These are phyloP conservation scores for Ustilago shanxiensis DNA, from an alignment of 1,284 basidiomycete species.

Conservation along the genomic window DNA sequence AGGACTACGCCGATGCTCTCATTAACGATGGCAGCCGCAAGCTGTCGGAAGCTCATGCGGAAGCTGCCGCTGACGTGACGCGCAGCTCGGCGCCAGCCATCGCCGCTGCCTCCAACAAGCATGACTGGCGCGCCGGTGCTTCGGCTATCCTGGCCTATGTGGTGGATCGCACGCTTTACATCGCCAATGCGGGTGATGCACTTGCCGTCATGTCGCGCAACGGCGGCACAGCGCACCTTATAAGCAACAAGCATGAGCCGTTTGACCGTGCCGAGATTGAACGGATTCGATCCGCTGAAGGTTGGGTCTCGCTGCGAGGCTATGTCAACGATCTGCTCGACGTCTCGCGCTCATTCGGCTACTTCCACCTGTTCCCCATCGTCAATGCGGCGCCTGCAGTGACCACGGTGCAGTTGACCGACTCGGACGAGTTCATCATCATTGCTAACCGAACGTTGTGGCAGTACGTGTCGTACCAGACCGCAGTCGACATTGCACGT, in stretches of 20 bases:
- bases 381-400: slow-evolving; percentile 91
- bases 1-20: slow-evolving; percentile 64
- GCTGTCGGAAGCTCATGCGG: slow-evolving; percentile 50
- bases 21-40: slow-evolving; percentile 61
- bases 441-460: slow-evolving; percentile 92
- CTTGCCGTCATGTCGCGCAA: slow-evolving; percentile 86
- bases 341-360: slow-evolving; percentile 92
- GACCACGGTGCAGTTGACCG: slow-evolving; percentile 78
- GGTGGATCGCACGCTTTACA: slow-evolving; percentile 82
- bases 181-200: slow-evolving; percentile 90
- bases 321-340: slow-evolving; percentile 92
- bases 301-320: slow-evolving; percentile 95
- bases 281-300: slow-evolving; percentile 90
- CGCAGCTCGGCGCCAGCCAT: slow-evolving; percentile 51
- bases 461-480: slow-evolving; percentile 94
- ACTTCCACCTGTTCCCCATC: slow-evolving; percentile 89
- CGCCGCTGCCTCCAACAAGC: slow-evolving; percentile 54
- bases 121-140: slow-evolving; percentile 72
- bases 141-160: slow-evolving; percentile 90
- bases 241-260: slow-evolving; percentile 89
- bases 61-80: slow-evolving; percentile 36
- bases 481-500: slow-evolving; percentile 95
- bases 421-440: slow-evolving; percentile 96
- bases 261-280: slow-evolving; percentile 87
- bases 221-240: slow-evolving; percentile 81